phyloP scores from a whole-genome alignment of 805 yeast species.

The Starmerella khaoyaiensis region DNA sequence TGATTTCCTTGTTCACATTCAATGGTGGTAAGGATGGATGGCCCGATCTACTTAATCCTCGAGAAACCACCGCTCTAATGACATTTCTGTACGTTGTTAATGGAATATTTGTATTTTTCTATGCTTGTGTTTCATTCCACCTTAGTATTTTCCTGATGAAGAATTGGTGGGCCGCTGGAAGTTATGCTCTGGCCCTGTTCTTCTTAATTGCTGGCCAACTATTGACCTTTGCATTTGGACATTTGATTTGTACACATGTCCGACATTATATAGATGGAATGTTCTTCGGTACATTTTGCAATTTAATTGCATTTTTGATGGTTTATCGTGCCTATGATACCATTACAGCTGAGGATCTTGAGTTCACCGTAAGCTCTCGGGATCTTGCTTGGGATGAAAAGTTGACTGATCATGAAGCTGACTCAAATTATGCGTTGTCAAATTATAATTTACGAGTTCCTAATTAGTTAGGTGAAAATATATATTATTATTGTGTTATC shows the following conservation, averaged over 20 bases:
- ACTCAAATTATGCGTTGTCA: conserved; percentile 28
- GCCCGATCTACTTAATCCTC: conserved; percentile 33
- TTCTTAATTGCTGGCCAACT: conserved; percentile 77
- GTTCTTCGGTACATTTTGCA: conserved; percentile 70
- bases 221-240: conserved; percentile 55
- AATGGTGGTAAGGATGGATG: conserved; percentile 36
- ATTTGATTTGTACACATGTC: conserved; percentile 50
- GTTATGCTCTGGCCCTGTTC: conserved; percentile 53
- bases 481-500: too few relatives aligned
- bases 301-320: conserved; percentile 82
- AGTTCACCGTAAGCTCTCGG: conserved; percentile 58
- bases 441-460: conserved; percentile 24
- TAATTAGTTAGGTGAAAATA: too few relatives aligned
- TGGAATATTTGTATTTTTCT: conserved; percentile 48
- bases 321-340: conserved; percentile 93
- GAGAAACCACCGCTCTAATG: conserved; percentile 56
- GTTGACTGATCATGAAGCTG: conserved; percentile 23
- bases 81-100: conserved; percentile 59
- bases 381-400: conserved; percentile 33
- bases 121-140: conserved; percentile 53
- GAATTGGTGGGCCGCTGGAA: conserved; percentile 83
- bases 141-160: conserved; percentile 55
- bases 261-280: conserved; percentile 86
- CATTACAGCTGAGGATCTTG: conserved; percentile 87
- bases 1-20: conserved; percentile 61